Evolutionary conservation across 306 rosid genomes (phyloP).

Genomic region (Clitoria ternatea): DNA sequence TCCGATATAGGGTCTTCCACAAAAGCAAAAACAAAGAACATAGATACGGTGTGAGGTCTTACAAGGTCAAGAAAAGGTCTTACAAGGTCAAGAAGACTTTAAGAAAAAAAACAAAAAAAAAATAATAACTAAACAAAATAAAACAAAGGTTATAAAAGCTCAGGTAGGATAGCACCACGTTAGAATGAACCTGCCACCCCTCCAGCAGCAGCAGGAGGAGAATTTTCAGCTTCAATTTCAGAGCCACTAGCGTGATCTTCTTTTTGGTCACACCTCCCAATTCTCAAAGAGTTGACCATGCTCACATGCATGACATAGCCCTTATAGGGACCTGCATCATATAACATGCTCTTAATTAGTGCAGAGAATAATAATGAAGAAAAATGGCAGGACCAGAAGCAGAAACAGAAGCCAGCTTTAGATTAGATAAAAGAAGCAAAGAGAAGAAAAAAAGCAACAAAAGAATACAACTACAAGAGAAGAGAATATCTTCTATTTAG

Average conservation of each 20-base stretch:
- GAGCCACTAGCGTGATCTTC: conserved; percentile 33
- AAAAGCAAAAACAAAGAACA: conserved; percentile 10
- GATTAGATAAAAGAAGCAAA: conserved; percentile 10
- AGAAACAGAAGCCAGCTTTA: conserved; percentile 37
- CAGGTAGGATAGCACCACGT: conserved; percentile 87
- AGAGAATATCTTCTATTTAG: neutral
- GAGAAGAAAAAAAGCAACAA: neutral
- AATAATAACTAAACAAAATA: too few species aligned
- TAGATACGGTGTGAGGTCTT: conserved; percentile 49
- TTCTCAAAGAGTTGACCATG: conserved; percentile 34
- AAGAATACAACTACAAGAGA: neutral
- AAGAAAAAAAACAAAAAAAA: neutral
- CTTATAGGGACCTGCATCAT: conserved; percentile 40
- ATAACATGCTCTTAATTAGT: conserved; percentile 28
- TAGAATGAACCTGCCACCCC: conserved; percentile 20
- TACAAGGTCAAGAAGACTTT: conserved; percentile 97
- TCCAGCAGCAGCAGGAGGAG: too few species aligned
- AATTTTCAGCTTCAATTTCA: conserved; percentile 29
- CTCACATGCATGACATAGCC: conserved; percentile 34
- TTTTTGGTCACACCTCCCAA: conserved; percentile 30
- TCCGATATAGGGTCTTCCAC: conserved; percentile 24
- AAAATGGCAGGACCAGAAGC: conserved; percentile 31
- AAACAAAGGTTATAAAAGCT: conserved; percentile 54
- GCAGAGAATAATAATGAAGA: conserved; percentile 37
- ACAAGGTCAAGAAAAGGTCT: conserved; percentile 99